A percentile compares a stretch with the other conserved stretches of the same genome.
These are phyloP conservation scores for Conoideocrella luteorostrata DNA, from an alignment of 2,329 filamentous ascomycete genomes.

Conservation along the genomic window DNA sequence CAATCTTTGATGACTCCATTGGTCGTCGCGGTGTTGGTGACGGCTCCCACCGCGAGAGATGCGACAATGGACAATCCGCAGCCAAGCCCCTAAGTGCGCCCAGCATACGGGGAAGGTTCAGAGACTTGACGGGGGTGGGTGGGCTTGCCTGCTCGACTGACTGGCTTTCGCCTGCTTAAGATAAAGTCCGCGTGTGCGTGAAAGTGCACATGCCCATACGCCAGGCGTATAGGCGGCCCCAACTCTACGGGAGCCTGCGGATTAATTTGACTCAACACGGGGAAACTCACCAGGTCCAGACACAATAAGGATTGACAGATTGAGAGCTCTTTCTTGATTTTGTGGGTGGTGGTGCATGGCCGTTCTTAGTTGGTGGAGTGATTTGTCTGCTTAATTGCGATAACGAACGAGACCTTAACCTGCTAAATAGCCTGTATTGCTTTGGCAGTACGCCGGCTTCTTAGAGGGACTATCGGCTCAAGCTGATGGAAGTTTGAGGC, in stretches of 20 bases:
- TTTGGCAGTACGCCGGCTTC: background rate
- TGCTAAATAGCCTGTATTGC: background rate
- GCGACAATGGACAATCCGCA: no score
- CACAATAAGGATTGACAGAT: constrained; percentile 5
- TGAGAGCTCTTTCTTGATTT: constrained; percentile 5
- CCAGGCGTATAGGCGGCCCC: no score
- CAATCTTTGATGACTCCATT: constrained; percentile 58
- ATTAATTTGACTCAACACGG: constrained; percentile 3
- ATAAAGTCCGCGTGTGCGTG: no score
- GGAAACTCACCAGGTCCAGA: constrained; percentile 3
- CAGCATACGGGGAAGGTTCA: no score
- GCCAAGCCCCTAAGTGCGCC: no score
- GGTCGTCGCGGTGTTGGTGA: background rate
- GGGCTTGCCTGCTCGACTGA: no score
- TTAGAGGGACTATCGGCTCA: constrained; percentile 5
- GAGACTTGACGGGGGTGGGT: no score
- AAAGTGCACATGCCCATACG: no score
- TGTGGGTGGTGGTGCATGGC: constrained; percentile 2
- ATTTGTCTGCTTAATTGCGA: constrained; percentile 1
- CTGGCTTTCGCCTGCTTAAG: no score
- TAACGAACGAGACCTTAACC: constrained; percentile 1
- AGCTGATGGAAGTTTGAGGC: constrained; percentile 4
- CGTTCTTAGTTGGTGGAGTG: constrained; percentile 5
- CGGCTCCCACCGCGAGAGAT: no score
- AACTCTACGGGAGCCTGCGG: no score